phyloP scores from a whole-genome alignment of 1,139 yeast genomes.

The Saccharomyces hybrid region DNA sequence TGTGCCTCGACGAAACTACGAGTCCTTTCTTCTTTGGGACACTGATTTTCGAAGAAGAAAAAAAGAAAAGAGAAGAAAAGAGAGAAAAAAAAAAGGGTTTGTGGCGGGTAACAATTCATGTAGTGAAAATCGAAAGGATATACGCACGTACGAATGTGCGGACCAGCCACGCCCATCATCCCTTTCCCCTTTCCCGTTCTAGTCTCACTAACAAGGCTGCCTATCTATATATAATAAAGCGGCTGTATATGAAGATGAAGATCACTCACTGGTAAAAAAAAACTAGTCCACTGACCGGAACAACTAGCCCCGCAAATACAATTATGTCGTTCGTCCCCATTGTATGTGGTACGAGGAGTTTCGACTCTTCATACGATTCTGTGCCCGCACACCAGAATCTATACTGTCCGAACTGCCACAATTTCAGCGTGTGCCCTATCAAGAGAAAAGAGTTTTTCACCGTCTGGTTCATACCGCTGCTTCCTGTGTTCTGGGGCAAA shows the following conservation, averaged over 20 bases:
- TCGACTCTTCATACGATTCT: constrained; percentile 11
- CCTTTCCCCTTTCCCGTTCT: neutral
- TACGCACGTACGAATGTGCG: neutral
- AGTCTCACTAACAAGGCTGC: too few species aligned
- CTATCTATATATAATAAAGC: neutral
- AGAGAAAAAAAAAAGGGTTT: neutral
- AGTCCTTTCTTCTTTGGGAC: neutral
- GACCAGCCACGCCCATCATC: neutral
- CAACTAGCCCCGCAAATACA: neutral
- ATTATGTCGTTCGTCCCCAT: constrained; percentile 3
- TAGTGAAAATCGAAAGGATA: neutral
- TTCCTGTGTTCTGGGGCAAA: constrained; percentile 43
- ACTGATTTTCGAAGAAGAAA: neutral
- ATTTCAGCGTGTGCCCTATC: constrained; percentile 36
- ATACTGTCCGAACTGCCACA: constrained; percentile 39
- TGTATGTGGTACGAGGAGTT: constrained; percentile 3
- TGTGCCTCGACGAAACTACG: neutral
- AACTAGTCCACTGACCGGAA: neutral
- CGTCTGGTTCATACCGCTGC: constrained; percentile 40
- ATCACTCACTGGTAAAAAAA: too few species aligned
- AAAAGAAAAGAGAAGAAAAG: neutral
- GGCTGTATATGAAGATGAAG: neutral
- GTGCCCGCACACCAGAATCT: constrained; percentile 19
- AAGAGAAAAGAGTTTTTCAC: constrained; percentile 42
- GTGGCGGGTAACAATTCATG: neutral